Conservation (phyloP, 768 basidiomycete species). For the Hygrocybe coccinea region DNA sequence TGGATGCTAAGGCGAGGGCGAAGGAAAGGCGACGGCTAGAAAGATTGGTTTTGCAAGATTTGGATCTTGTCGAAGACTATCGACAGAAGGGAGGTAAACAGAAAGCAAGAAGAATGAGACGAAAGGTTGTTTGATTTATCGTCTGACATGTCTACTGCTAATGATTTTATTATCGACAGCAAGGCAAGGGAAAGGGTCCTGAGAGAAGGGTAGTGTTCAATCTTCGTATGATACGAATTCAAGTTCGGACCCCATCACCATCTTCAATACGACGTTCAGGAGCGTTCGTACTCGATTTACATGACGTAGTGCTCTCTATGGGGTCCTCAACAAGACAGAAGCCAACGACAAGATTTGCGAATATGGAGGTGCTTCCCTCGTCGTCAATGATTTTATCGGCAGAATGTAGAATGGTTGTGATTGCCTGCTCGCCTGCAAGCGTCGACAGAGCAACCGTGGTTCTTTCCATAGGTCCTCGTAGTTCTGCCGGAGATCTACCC, state of each 20-base stretch:
- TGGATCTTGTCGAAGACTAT: constrained; percentile 51
- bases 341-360: constrained; percentile 27
- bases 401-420: constrained; percentile 42
- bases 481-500: constrained; percentile 15
- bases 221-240: constrained; percentile 57
- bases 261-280: constrained; percentile 55
- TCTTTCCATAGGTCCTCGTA: constrained; percentile 47
- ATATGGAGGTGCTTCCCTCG: constrained; percentile 3
- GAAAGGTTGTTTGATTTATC: neutral
- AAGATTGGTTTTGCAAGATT: constrained; percentile 52
- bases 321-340: constrained; percentile 21
- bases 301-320: constrained; percentile 42
- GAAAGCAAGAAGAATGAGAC: neutral
- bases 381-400: constrained; percentile 31
- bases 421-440: constrained; percentile 43
- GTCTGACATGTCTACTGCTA: neutral
- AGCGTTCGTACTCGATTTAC: constrained; percentile 58
- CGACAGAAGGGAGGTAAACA: constrained; percentile 8
- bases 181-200: constrained; percentile 8
- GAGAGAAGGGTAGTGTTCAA: constrained; percentile 30
- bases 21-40: constrained; percentile 42
- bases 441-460: constrained; percentile 41
- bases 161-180: constrained; percentile 4
- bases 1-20: constrained; percentile 22
- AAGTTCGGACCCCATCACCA: constrained; percentile 63